Percentiles rank a stretch among this genome's conserved stretches.
Conservation (phyloP, 1,139 yeast genomes). For the Arxiozyma slooffiae region DNA sequence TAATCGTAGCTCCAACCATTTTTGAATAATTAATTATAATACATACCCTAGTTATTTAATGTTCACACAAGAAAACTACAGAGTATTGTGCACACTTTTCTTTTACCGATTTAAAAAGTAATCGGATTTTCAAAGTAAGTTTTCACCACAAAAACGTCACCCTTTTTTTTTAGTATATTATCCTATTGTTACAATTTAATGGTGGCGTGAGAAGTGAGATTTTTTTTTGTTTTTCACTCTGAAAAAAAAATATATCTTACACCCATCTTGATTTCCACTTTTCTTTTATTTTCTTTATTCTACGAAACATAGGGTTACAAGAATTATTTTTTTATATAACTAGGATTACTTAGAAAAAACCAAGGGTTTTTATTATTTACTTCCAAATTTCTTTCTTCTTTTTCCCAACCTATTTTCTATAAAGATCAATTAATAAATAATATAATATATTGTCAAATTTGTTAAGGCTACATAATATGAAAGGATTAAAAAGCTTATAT, state of each 20-base stretch:
- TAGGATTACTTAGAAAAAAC: no score
- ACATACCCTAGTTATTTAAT: background rate
- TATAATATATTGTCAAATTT: no score
- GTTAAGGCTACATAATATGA: background rate
- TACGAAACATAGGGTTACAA: background rate
- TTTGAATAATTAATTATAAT: no score
- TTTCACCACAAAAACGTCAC: background rate
- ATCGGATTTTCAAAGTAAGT: background rate
- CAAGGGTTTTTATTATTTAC: background rate
- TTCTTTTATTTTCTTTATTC: background rate
- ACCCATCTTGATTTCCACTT: background rate
- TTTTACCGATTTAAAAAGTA: no score
- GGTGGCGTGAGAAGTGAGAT: background rate
- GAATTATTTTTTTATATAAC: no score
- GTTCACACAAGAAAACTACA: background rate
- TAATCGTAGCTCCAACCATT: background rate
- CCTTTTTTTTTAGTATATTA: no score
- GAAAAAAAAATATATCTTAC: background rate
- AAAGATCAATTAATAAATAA: background rate
- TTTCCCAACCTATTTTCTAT: background rate
- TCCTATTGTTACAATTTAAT: background rate
- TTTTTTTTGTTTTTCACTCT: no score
- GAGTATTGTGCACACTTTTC: background rate
- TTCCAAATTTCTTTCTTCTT: background rate
- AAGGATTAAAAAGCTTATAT: background rate